phyloP scores from a whole-genome alignment of 2,329 filamentous ascomycete genomes.

The Tothia fuscella region DNA sequence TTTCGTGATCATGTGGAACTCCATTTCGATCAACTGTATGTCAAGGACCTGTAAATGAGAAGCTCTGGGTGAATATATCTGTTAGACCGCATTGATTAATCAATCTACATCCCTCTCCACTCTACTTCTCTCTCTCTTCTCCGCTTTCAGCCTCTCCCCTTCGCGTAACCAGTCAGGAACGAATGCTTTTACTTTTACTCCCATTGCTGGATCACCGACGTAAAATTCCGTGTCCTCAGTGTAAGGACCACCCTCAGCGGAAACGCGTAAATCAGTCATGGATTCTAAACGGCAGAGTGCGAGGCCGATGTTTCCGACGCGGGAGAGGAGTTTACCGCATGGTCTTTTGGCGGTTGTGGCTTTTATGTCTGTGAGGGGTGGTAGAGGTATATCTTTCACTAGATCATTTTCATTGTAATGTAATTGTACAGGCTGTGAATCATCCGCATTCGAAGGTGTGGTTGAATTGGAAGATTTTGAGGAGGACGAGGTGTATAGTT shows the following conservation, averaged over 20 bases:
- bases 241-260: slow-evolving; percentile 52
- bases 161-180: slow-evolving; percentile 61
- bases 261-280: slow-evolving; percentile 72
- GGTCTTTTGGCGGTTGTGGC: slow-evolving; percentile 45
- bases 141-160: slow-evolving; percentile 1
- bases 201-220: slow-evolving; percentile 14
- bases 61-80: too few relatives aligned
- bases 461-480: slow-evolving; percentile 30
- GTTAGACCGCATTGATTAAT: too few relatives aligned
- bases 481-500: slow-evolving; percentile 48
- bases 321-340: slow-evolving; percentile 68
- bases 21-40: too few relatives aligned
- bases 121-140: too few relatives aligned
- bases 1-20: too few relatives aligned
- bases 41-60: too few relatives aligned
- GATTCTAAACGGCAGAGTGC: slow-evolving; percentile 77
- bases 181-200: slow-evolving; percentile 45
- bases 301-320: slow-evolving; percentile 75
- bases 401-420: slow-evolving; percentile 34
- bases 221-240: slow-evolving; percentile 44
- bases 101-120: too few relatives aligned
- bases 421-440: slow-evolving; percentile 22
- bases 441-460: slow-evolving; percentile 33
- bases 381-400: slow-evolving; percentile 38
- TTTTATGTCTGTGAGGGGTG: slow-evolving; percentile 39